phyloP scores from a whole-genome alignment of 106 monocot species.

The Ottelia alismoides region DNA sequence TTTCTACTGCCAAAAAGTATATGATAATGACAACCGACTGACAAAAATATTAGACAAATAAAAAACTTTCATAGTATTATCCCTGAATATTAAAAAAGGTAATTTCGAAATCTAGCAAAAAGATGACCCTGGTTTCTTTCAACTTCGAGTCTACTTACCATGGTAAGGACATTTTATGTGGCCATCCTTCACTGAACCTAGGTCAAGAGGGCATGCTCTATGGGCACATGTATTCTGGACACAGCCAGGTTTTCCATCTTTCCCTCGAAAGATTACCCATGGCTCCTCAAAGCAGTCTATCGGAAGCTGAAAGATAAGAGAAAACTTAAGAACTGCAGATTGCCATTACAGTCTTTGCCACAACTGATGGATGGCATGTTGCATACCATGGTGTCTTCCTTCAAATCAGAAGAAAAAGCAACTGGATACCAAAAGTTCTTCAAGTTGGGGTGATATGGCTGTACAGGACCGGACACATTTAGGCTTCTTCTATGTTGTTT shows the following conservation, averaged over 20 bases:
- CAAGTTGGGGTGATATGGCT: slow-evolving; percentile 48
- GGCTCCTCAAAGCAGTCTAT: slow-evolving; percentile 93
- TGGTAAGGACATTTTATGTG: slow-evolving; percentile 90
- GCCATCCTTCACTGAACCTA: slow-evolving; percentile 83
- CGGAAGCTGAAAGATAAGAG: slow-evolving; percentile 68
- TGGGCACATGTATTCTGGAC: slow-evolving; percentile 95
- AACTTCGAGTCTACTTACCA: slow-evolving; percentile 38
- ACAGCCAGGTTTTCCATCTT: slow-evolving; percentile 77
- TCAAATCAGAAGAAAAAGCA: slow-evolving; percentile 68
- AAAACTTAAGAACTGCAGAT: too few species aligned
- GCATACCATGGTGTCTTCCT: slow-evolving; percentile 62
- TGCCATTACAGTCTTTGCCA: too few species aligned
- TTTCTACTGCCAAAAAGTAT: too few species aligned
- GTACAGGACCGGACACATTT: slow-evolving; percentile 77
- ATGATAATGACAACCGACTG: too few species aligned
- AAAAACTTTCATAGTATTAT: too few species aligned
- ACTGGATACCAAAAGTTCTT: slow-evolving; percentile 92
- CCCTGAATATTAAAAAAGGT: too few species aligned
- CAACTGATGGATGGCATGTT: too few species aligned
- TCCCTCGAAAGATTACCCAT: slow-evolving; percentile 92
- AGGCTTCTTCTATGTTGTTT: slow-evolving; percentile 29
- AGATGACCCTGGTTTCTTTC: too few species aligned
- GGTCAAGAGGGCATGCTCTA: slow-evolving; percentile 91
- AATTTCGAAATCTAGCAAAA: too few species aligned
- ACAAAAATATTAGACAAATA: too few species aligned